Evolutionary conservation across 192 early-diverging fungal genomes (phyloP).

Genomic region (Pilaira anomala): DNA sequence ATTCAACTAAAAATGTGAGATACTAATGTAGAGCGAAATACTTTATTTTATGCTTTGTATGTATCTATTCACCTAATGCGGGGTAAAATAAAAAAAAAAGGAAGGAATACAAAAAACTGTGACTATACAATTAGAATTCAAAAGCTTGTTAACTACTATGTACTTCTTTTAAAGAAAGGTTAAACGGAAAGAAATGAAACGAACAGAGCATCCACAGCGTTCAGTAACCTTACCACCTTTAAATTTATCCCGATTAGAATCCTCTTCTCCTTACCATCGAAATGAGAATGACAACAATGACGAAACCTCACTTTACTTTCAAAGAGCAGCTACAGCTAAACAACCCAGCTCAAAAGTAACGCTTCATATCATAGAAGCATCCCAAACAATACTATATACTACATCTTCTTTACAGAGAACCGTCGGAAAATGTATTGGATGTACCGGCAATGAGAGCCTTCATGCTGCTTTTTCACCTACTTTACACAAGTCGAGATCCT

Average conservation of each 20-base stretch:
- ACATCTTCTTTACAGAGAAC: conserved; percentile 7
- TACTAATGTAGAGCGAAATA: too few relatives aligned
- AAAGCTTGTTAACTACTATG: too few relatives aligned
- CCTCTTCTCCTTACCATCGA: not conserved
- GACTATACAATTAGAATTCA: too few relatives aligned
- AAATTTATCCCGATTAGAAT: conserved; percentile 13
- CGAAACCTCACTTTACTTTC: not conserved
- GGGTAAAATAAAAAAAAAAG: too few relatives aligned
- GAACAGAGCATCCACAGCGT: not conserved
- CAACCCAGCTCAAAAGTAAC: not conserved
- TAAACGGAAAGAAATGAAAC: conserved; percentile 7
- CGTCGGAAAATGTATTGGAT: conserved; percentile 12
- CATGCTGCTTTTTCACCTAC: conserved; percentile 9
- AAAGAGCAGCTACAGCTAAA: not conserved
- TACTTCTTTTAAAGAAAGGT: too few relatives aligned
- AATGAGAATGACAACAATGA: conserved; percentile 1
- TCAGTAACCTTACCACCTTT: conserved; percentile 3
- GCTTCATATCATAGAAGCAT: conserved; percentile 21
- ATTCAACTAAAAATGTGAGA: too few relatives aligned
- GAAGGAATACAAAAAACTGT: too few relatives aligned
- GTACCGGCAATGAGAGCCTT: conserved; percentile 19
- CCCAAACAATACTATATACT: conserved; percentile 20
- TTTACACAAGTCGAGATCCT: conserved; percentile 5
- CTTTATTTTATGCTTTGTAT: too few relatives aligned
- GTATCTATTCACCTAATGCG: too few relatives aligned